phyloP scores from a whole-genome alignment of 2,329 filamentous ascomycete genomes.

The Sordariomycetes sp. region DNA sequence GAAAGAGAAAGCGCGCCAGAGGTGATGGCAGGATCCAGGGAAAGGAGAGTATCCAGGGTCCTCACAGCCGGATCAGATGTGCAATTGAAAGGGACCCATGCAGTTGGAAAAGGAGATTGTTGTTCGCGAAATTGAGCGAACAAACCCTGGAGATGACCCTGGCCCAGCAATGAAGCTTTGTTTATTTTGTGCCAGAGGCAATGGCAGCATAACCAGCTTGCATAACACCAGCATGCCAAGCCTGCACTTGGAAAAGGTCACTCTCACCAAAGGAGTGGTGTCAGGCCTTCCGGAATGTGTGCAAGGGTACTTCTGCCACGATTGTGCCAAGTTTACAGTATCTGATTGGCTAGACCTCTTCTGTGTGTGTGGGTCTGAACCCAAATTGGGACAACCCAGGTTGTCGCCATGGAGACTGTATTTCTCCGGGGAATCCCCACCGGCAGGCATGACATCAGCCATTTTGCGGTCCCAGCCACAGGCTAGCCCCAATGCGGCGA shows the following conservation, averaged over 20 bases:
- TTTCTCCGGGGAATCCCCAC: constrained; percentile 4
- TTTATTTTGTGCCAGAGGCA: constrained; percentile 4
- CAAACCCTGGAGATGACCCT: not conserved
- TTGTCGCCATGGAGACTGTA: constrained; percentile 3
- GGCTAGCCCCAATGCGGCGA: not conserved
- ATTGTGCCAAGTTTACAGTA: not conserved
- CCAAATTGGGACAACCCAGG: too few species aligned
- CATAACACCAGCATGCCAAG: not conserved
- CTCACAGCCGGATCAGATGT: not conserved
- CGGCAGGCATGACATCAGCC: not conserved
- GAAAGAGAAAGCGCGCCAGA: not conserved
- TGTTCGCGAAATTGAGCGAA: not conserved
- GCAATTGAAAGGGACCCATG: not conserved
- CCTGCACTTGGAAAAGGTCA: not conserved
- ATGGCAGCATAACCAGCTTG: not conserved
- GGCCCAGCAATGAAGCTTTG: not conserved
- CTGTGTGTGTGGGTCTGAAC: not conserved
- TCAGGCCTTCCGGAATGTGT: not conserved
- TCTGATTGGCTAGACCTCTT: not conserved
- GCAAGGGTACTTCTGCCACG: not conserved
- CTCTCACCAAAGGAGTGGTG: not conserved
- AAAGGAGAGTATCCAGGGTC: not conserved
- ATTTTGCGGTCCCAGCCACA: not conserved
- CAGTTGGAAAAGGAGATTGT: not conserved
- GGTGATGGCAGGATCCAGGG: not conserved